Percentiles rank a stretch among this genome's conserved stretches.
These are phyloP conservation scores for Aspergillus caelatus DNA, from an alignment of 2,329 filamentous ascomycete genomes.

Conservation along the genomic window DNA sequence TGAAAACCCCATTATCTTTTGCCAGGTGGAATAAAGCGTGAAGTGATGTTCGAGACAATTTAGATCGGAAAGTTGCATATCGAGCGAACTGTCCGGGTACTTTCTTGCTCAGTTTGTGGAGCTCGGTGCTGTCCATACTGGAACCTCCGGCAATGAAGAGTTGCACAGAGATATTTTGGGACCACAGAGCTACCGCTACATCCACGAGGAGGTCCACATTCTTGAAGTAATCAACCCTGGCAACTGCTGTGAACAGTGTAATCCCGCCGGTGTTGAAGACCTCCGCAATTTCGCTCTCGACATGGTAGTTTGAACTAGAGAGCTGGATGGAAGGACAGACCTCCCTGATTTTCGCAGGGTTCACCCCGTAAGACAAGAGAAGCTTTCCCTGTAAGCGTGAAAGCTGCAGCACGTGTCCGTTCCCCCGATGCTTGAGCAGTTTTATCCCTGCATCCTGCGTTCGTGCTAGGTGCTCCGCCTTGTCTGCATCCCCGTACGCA, in stretches of 20 bases:
- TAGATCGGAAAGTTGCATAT: background rate
- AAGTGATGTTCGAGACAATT: background rate
- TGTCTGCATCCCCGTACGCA: background rate
- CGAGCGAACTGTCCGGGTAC: background rate
- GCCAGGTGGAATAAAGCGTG: background rate
- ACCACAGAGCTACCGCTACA: background rate
- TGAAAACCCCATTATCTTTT: background rate
- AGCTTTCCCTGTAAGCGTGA: background rate
- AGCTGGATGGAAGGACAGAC: background rate
- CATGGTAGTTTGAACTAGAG: background rate
- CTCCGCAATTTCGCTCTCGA: background rate
- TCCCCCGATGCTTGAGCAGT: background rate
- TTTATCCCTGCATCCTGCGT: background rate
- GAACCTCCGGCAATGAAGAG: background rate
- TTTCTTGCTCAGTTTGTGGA: background rate
- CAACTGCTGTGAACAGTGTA: background rate
- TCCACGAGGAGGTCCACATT: background rate
- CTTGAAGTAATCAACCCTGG: background rate
- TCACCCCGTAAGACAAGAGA: background rate
- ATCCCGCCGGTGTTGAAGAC: background rate
- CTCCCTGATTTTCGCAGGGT: background rate
- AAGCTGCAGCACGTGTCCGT: background rate
- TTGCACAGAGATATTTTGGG: background rate
- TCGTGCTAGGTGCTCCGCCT: background rate
- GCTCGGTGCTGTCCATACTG: background rate